Evolutionary conservation across 2,329 filamentous ascomycete genomes (phyloP), one percentile per base, ranked within the genome.

Genomic region (Zasmidium citrigriseum): DNA sequence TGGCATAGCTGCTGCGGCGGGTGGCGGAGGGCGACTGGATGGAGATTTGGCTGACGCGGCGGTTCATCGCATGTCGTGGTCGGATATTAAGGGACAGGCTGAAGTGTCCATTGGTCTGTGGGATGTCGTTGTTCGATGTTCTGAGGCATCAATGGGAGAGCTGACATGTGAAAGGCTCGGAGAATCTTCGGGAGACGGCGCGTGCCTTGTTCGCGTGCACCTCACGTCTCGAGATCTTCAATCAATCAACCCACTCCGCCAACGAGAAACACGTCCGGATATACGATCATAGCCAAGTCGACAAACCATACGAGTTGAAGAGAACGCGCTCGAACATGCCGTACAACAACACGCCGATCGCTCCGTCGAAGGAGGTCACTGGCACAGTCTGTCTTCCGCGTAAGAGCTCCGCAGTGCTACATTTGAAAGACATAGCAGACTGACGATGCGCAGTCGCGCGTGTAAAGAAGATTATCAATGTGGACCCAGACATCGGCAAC

Each of bases 381-480:
- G 93, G 93, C 66, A 88, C 91, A 64, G 89, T 90, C 21, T 89
- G 91, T 66, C 84, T 98, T 27, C 93, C 93, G 9, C 81, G 93
- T 96, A 80, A 76, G 89, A 80, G 52, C 45, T 23, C 14, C n/a
- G n/a, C n/a, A n/a, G n/a, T n/a, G n/a, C n/a, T n/a, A 48, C 27
- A 55, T 34, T n/a, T 45, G 9, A 9, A 46, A 24, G 20, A 45
- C 27, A 38, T n/a, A n/a, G n/a, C 29, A 34, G 20, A 52, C 65
- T 71, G 51, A 67, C 64, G 55, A 12, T 49, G 14, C 18, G 34
- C 16, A 98, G 95, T 98, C 56, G 90, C 95, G 18, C 86, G 95
- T 69, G 91, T 99, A 59, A 97, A 97, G 78, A 96, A 96, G 78
- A 96, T 99, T 72, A 91, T 99, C 60, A 84, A 86, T 50, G 84